phyloP scores from a whole-genome alignment of 176 grass and related monocot species.

The Aegilops longissima region DNA sequence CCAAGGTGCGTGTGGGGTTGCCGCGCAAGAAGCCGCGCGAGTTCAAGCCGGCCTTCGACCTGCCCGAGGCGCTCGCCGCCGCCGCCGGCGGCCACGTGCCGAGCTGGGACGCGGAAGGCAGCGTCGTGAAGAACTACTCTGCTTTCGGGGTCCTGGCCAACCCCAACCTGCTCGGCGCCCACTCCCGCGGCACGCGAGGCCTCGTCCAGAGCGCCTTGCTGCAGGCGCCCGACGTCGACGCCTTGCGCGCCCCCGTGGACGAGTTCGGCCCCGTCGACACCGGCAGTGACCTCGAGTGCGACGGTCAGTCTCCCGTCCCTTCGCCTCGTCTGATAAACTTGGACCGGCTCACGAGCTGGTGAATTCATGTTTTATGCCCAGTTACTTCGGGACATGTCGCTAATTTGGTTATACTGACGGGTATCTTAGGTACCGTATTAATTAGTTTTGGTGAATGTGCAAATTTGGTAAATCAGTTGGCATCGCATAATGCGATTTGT shows the following conservation, averaged over 20 bases:
- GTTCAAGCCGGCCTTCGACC: conserved; percentile 71
- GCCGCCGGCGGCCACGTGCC: conserved; percentile 15
- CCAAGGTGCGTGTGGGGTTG: conserved; percentile 76
- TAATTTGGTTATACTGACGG: too few species aligned
- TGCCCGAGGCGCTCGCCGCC: conserved; percentile 60
- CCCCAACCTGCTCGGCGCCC: conserved; percentile 75
- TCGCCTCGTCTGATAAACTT: neutral
- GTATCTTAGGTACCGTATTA: neutral
- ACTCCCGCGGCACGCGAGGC: conserved; percentile 54
- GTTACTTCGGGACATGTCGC: too few species aligned
- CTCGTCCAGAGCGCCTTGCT: conserved; percentile 56
- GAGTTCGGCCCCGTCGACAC: conserved; percentile 75
- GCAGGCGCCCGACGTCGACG: conserved; percentile 55
- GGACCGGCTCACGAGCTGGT: neutral
- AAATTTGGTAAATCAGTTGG: neutral
- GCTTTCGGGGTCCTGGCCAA: conserved; percentile 86
- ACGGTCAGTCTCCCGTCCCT: conserved; percentile 46
- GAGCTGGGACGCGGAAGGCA: conserved; percentile 77
- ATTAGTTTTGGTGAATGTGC: neutral
- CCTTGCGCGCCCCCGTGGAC: conserved; percentile 9
- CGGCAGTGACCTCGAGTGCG: conserved; percentile 72
- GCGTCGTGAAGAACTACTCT: conserved; percentile 82
- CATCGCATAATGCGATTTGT: neutral
- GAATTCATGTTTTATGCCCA: neutral
- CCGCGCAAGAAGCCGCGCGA: conserved; percentile 69